phyloP scores from a whole-genome alignment of 1,139 yeast genomes.

The Trichomonascaceae sp. region DNA sequence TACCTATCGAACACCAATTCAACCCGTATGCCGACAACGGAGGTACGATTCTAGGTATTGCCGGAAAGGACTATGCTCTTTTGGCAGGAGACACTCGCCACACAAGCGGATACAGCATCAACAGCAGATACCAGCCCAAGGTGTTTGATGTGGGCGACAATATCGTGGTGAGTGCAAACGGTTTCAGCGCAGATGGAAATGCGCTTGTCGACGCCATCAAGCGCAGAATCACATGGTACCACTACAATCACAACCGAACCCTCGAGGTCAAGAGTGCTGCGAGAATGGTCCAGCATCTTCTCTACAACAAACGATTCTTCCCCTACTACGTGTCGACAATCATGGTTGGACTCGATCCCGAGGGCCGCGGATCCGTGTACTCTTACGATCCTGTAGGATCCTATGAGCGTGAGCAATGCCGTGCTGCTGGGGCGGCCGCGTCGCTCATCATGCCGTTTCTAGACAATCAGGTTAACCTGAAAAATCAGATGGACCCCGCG shows the following conservation, averaged over 20 bases:
- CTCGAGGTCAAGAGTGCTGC: slow-evolving; percentile 68
- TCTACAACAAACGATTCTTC: slow-evolving; percentile 89
- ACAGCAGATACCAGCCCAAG: slow-evolving; percentile 85
- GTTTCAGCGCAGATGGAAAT: slow-evolving; percentile 90
- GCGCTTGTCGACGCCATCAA: slow-evolving; percentile 69
- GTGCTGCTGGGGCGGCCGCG: slow-evolving; percentile 98
- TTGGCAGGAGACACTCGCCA: slow-evolving; percentile 97
- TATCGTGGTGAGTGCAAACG: slow-evolving; percentile 81
- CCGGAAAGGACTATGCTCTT: slow-evolving; percentile 94
- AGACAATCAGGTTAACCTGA: slow-evolving; percentile 92
- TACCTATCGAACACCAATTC: slow-evolving; percentile 83
- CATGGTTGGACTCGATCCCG: slow-evolving; percentile 87
- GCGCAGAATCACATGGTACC: slow-evolving; percentile 83
- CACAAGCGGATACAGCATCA: slow-evolving; percentile 85
- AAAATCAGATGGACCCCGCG: slow-evolving; percentile 77
- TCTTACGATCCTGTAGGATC: slow-evolving; percentile 98
- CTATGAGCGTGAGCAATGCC: slow-evolving; percentile 91
- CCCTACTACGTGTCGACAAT: slow-evolving; percentile 95
- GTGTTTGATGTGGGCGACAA: slow-evolving; percentile 84
- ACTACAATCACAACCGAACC: slow-evolving; percentile 72
- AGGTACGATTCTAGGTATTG: slow-evolving; percentile 94
- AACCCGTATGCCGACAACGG: slow-evolving; percentile 96
- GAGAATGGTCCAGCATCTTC: slow-evolving; percentile 75
- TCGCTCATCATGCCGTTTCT: slow-evolving; percentile 92
- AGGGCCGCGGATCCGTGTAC: slow-evolving; percentile 89